Conservation (phyloP, 2,329 filamentous ascomycete genomes). For the Huntiella decipiens region DNA sequence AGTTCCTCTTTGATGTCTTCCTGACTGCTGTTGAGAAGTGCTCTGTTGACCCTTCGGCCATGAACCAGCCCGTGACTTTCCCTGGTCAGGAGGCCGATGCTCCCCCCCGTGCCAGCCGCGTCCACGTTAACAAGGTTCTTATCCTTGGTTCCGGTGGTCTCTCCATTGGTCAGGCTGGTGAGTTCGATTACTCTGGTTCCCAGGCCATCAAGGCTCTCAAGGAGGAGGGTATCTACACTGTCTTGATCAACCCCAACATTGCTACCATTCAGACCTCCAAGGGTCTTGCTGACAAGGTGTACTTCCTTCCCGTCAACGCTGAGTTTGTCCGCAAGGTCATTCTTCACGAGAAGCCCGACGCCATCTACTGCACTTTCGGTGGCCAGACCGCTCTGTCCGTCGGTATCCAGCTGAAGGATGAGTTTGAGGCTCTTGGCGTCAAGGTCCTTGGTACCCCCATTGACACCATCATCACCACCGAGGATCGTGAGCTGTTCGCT, state of each 20-base stretch:
- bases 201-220: conserved; percentile 98
- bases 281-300: conserved; percentile 93
- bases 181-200: conserved; percentile 96
- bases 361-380: conserved; percentile 95
- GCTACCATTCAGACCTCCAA: conserved; percentile 98
- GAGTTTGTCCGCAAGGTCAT: conserved; percentile 98
- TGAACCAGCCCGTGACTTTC: conserved; percentile 62
- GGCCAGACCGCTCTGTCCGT: conserved; percentile 94
- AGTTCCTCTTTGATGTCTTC: conserved; percentile 95
- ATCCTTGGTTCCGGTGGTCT: conserved; percentile 87
- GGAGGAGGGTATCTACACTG: conserved; percentile 93
- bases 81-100: conserved; percentile 58
- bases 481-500: conserved; percentile 93
- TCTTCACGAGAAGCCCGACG: conserved; percentile 79
- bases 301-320: conserved; percentile 91
- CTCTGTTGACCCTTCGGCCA: conserved; percentile 43
- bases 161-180: conserved; percentile 92
- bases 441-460: conserved; percentile 92
- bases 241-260: conserved; percentile 98
- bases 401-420: conserved; percentile 92
- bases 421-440: conserved; percentile 82
- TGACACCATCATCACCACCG: conserved; percentile 94
- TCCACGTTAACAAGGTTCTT: conserved; percentile 83
- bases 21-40: conserved; percentile 64
- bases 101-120: conserved; percentile 23